Evolutionary conservation across 306 rosid species (phyloP), one percentile per base, ranked within the genome.

Genomic region (Senna siamea): DNA sequence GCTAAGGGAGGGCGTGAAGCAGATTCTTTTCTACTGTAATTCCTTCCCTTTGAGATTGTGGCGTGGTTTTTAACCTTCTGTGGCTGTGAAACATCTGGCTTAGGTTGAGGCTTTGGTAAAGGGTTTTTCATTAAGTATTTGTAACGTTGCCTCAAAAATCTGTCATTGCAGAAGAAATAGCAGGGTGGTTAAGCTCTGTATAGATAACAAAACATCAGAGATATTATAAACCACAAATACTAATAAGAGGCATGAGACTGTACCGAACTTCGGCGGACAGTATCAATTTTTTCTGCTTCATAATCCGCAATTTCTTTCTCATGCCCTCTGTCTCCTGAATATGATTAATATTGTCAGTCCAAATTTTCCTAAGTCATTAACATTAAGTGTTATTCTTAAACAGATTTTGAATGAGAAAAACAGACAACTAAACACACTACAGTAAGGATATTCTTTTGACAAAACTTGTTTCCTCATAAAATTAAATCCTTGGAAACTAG

Each of bases 181-280:
- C 41, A 30, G 48, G 38, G 63, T 57, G 63, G 28, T 66, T 70
- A 75, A 52, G 20, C 70, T 60, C 51, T 41, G 35, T 13, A 30
- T 6, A 12, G 30, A 68, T 12, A 7, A 28, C 57, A 17, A 59
- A 40, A 70, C 34, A 11, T 17, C n/a, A 11, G 74, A 4, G 10
- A 35, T 5, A 44, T 44, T 14, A 73, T 18, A 66, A 69, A 17
- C 9, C 37, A 34, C 38, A 3, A 53, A 22, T 53, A 59, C 30
- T 41, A 72, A 32, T 43, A 12, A 48, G 2, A 22, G 56, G 59
- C 11, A 57, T 2, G 17, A 47, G 32, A 65, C 12, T 43, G 77
- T 88, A 95, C 99, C 96, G 46, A 69, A 95, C 97, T 87, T 95
- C 99, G 11, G 87, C 87, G 2, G 75, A 64, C 22, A 95, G 84